A percentile compares a stretch with the other conserved stretches of the same genome.
These are phyloP conservation scores for Mucor velutinosus DNA, from an alignment of 371 early-diverging fungal species.

Conservation along the genomic window DNA sequence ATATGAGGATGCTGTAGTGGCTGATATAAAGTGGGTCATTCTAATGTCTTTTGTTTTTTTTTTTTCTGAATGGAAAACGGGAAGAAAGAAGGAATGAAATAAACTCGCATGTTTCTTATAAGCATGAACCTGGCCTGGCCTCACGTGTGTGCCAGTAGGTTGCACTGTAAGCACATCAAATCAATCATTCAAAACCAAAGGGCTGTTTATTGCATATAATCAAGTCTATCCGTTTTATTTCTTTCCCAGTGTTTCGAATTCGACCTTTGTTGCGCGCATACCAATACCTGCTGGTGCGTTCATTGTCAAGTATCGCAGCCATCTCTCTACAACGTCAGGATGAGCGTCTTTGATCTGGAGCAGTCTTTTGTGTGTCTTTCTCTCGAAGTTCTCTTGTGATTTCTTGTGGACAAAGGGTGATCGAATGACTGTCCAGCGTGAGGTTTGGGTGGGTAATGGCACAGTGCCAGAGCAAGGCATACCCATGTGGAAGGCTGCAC, in stretches of 20 bases:
- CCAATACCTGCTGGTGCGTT: slow-evolving; percentile 82
- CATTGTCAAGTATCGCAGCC: slow-evolving; percentile 73
- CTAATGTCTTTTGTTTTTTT: not conserved
- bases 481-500: slow-evolving; percentile 75
- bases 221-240: not conserved
- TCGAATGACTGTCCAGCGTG: slow-evolving; percentile 88
- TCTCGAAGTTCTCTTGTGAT: slow-evolving; percentile 95
- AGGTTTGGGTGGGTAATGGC: slow-evolving; percentile 78
- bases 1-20: not conserved
- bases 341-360: slow-evolving; percentile 84
- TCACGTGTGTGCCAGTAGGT: too few relatives aligned
- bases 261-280: slow-evolving; percentile 70
- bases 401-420: slow-evolving; percentile 97
- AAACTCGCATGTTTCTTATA: slow-evolving; percentile 11
- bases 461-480: slow-evolving; percentile 79
- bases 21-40: slow-evolving; percentile 5
- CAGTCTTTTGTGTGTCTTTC: slow-evolving; percentile 84
- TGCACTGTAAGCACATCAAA: too few relatives aligned
- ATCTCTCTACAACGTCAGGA: slow-evolving; percentile 75
- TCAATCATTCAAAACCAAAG: not conserved
- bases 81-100: not conserved
- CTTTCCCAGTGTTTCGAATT: slow-evolving; percentile 60
- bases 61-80: not conserved
- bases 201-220: not conserved
- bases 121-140: slow-evolving; percentile 10